Base-by-base conservation (phyloP, 2,329 filamentous ascomycete genomes). In the Zymoseptoria tritici region DNA sequence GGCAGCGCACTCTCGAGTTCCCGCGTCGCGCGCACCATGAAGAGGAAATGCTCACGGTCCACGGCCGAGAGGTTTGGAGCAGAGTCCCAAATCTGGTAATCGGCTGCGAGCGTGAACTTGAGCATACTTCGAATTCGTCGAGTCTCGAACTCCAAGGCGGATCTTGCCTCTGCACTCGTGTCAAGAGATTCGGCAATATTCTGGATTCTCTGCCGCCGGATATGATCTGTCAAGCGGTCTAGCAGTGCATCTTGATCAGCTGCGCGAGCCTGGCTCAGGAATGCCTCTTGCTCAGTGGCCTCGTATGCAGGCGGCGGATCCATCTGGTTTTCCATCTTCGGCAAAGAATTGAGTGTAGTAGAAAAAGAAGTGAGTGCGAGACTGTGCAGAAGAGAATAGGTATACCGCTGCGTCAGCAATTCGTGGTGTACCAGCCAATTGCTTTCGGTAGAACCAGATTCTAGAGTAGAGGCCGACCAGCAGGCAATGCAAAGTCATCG, bases 11-110 rank as follows among this genome's bases (percentile, higher is more conserved):
- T 16, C 36, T 42, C 36, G 11, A 42, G 36, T 16, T 42, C 36
- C 36, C 36, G 36, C 16, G 36, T 42, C 16, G 36, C 16, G 36
- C 36, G 36, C 16, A 42, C 36, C 36, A 42, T 42, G 13, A 52
- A 52, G 50, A 52, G 50, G 19, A 52, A 52, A 19, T 57, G 55
- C 13, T 57, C 55, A 11, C 55, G 55, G 55, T 56, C 55, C 24
- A 13, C 21, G 7, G 55, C 55, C n/a, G 55, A 31, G 7, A 57
- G 46, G 16, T 22, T 7, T 16, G 36, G 36, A 9, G 55, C 36
- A 36, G 13, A 49, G 19, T 21, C 19, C 19, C 22, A 24, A 42
- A 19, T 49, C 21, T 57, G 36, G 49, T 57, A 57, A 31, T 31
- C 55, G 8, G 49, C 24, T 16, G 36, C 22, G 55, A 57, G 36